Conservation (phyloP, 768 basidiomycete genomes). For the Pleurotus salmoneostramineus region DNA sequence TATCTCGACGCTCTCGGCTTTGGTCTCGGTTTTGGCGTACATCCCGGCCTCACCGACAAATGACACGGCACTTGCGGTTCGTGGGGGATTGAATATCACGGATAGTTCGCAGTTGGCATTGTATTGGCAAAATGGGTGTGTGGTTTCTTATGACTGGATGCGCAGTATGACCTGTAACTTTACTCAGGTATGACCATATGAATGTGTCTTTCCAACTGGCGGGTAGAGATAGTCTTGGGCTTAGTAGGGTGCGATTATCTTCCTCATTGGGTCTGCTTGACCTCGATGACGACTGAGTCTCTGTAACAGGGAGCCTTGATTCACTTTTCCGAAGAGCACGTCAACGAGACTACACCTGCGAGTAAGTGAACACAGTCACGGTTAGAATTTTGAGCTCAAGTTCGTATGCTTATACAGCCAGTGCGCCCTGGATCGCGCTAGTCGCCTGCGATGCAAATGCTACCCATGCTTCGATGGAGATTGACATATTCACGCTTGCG, state of each 20-base stretch:
- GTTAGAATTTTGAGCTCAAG: conserved; percentile 6
- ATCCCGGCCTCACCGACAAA: conserved; percentile 76
- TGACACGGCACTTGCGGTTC: conserved; percentile 41
- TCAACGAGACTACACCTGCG: conserved; percentile 44
- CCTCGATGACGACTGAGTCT: neutral
- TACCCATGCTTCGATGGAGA: conserved; percentile 52
- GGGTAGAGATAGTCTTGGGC: conserved; percentile 41
- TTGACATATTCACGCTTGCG: conserved; percentile 83
- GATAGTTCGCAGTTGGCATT: conserved; percentile 57
- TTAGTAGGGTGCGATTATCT: conserved; percentile 46
- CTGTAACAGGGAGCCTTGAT: conserved; percentile 70
- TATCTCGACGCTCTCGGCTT: conserved; percentile 14
- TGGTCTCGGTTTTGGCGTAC: conserved; percentile 38
- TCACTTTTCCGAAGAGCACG: conserved; percentile 70
- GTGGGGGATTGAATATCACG: conserved; percentile 44
- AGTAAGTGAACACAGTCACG: conserved; percentile 24
- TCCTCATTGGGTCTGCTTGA: neutral
- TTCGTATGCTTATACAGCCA: no score
- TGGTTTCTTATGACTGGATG: neutral
- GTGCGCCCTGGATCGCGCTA: conserved; percentile 89
- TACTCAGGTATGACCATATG: conserved; percentile 43
- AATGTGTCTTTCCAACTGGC: conserved; percentile 60
- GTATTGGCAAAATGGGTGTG: conserved; percentile 58
- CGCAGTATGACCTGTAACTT: neutral
- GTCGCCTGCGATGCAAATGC: conserved; percentile 80